A percentile compares a stretch with the other conserved stretches of the same genome.
These are phyloP conservation scores for Saccharum spontaneum DNA, from an alignment of 176 grass and related monocot species.

Conservation along the genomic window DNA sequence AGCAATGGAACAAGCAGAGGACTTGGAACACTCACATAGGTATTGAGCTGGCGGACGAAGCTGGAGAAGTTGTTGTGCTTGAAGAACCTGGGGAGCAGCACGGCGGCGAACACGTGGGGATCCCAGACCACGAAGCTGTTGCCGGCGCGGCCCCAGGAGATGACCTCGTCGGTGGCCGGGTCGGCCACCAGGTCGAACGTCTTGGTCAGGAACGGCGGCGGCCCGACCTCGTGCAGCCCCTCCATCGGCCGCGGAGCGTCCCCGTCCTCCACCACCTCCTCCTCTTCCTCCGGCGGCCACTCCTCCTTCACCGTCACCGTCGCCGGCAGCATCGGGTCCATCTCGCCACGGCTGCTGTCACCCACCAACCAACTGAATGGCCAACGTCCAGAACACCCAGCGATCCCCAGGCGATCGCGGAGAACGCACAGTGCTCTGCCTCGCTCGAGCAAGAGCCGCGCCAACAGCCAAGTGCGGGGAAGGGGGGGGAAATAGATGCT, in stretches of 20 bases:
- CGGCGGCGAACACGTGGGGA: conserved; percentile 60
- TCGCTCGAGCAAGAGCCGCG: neutral
- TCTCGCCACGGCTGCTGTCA: neutral
- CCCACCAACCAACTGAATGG: neutral
- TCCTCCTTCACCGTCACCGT: conserved; percentile 66
- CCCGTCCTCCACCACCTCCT: neutral
- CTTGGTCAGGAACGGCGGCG: conserved; percentile 82
- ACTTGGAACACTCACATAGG: conserved; percentile 54
- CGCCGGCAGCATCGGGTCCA: conserved; percentile 31
- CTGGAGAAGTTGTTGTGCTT: conserved; percentile 98
- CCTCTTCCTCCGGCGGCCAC: conserved; percentile 9
- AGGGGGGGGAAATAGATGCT: too few relatives aligned
- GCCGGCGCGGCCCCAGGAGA: conserved; percentile 59
- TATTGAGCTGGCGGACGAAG: conserved; percentile 91
- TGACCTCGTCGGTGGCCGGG: conserved; percentile 58
- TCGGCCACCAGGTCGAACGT: conserved; percentile 80
- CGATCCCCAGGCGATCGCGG: neutral
- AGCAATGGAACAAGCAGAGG: neutral
- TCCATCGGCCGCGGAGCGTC: conserved; percentile 55
- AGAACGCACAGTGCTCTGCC: neutral
- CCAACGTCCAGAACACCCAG: neutral
- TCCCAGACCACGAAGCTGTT: conserved; percentile 90
- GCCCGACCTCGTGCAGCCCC: conserved; percentile 59
- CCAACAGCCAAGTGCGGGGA: too few relatives aligned
- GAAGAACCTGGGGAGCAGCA: conserved; percentile 73